Conservation (phyloP, 108 stramenopile genomes). For the Fragilaria radians region DNA sequence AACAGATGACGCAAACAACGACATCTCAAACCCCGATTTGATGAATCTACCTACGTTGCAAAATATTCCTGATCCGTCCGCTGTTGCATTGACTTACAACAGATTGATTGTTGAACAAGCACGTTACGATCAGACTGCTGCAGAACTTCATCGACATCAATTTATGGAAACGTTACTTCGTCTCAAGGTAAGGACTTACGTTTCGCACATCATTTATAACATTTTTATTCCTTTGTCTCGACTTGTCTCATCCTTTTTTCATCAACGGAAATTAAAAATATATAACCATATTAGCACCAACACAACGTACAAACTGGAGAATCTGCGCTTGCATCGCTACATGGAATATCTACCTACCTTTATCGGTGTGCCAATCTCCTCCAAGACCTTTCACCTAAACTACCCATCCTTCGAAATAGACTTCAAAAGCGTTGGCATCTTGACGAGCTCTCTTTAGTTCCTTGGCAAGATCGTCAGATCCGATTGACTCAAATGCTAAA, state of each 20-base stretch:
- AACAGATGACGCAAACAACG: too few species aligned
- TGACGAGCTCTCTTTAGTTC: conserved; percentile 46
- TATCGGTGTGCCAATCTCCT: conserved; percentile 69
- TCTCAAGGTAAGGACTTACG: conserved; percentile 37
- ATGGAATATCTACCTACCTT: conserved; percentile 63
- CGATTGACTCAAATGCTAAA: conserved; percentile 48
- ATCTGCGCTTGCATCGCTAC: conserved; percentile 51
- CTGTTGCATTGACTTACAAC: too few species aligned
- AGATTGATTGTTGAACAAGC: conserved; percentile 80
- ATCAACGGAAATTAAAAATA: too few species aligned
- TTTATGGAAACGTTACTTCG: conserved; percentile 62
- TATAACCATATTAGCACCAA: conserved; percentile 28
- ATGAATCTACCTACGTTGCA: too few species aligned
- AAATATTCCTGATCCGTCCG: too few species aligned
- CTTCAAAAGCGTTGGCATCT: conserved; percentile 42
- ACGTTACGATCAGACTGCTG: conserved; percentile 68
- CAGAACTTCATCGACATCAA: conserved; percentile 79
- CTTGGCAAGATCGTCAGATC: conserved; percentile 57
- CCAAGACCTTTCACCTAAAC: conserved; percentile 43
- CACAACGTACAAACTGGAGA: conserved; percentile 82
- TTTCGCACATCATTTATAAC: too few species aligned
- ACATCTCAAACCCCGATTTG: too few species aligned
- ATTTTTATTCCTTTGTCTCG: too few species aligned
- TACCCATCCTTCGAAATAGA: conserved; percentile 49
- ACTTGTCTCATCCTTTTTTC: too few species aligned